Evolutionary conservation across 2,329 filamentous ascomycete species (phyloP).

Genomic region (Didymella exigua): DNA sequence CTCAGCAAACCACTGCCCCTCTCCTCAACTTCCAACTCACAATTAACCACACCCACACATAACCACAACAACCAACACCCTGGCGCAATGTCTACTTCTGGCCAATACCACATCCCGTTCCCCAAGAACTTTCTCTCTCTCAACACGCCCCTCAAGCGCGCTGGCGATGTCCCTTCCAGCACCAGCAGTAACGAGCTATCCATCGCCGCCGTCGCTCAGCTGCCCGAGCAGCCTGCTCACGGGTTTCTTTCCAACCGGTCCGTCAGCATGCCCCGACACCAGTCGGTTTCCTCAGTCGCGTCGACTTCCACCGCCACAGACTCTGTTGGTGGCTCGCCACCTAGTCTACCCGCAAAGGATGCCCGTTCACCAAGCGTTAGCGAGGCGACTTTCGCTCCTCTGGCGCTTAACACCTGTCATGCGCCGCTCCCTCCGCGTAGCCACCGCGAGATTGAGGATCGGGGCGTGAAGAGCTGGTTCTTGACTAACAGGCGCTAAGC

Average conservation of each 20-base stretch:
- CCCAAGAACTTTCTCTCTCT: conserved; percentile 44
- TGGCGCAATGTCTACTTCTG: conserved; percentile 43
- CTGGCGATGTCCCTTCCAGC: conserved; percentile 14
- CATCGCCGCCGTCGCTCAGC: conserved; percentile 18
- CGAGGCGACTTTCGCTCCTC: conserved; percentile 38
- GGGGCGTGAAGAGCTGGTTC: conserved; percentile 32
- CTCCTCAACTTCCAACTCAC: conserved; percentile 8
- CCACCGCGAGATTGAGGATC: conserved; percentile 29
- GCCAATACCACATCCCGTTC: conserved; percentile 47
- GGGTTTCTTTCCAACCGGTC: conserved; percentile 47
- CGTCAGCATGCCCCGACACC: conserved; percentile 26
- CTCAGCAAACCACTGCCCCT: conserved; percentile 4
- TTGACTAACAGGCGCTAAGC: conserved; percentile 40
- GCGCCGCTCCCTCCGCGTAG: conserved; percentile 30
- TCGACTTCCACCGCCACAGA: conserved; percentile 20
- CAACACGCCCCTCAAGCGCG: conserved; percentile 40
- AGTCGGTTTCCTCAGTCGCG: conserved; percentile 37
- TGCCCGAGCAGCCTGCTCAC: conserved; percentile 37
- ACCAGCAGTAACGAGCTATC: conserved; percentile 17
- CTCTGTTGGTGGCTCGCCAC: conserved; percentile 33
- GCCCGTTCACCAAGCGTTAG: conserved; percentile 36
- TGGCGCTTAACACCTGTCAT: conserved; percentile 45
- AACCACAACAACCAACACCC: conserved; percentile 23
- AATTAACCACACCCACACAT: conserved; percentile 15
- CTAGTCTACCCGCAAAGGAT: conserved; percentile 35